Conservation (phyloP, 306 rosid genomes). For the Cucumis melo region DNA sequence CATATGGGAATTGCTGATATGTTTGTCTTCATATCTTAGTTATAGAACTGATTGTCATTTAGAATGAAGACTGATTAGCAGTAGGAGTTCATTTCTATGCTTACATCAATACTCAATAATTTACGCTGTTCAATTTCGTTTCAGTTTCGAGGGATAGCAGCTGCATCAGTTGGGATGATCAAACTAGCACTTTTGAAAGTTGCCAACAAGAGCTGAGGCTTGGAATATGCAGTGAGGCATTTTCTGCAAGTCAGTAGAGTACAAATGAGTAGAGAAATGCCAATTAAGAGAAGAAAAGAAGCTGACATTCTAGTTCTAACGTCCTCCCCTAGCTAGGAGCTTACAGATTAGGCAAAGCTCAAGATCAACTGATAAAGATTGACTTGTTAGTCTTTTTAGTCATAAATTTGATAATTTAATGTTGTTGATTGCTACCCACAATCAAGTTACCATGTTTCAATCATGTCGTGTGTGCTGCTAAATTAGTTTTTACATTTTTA, state of each 20-base stretch:
- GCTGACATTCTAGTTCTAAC: conserved; percentile 1
- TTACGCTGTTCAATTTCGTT: background rate
- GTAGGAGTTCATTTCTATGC: background rate
- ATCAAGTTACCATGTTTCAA: background rate
- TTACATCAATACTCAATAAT: background rate
- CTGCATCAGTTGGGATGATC: conserved; percentile 50
- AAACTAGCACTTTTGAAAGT: conserved; percentile 52
- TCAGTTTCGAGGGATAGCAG: conserved; percentile 65
- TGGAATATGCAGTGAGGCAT: background rate
- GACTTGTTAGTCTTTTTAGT: background rate
- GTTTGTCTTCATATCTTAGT: background rate
- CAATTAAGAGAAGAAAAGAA: background rate
- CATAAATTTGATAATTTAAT: background rate
- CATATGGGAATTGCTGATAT: background rate
- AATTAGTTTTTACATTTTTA: background rate
- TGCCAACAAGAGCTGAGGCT: conserved; percentile 24
- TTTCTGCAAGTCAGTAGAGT: background rate
- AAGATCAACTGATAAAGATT: background rate
- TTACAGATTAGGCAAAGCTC: background rate
- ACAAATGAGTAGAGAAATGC: background rate
- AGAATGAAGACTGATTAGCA: background rate
- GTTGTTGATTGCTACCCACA: background rate
- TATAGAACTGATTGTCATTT: background rate
- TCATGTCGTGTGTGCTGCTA: background rate
- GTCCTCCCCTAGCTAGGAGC: background rate